Conservation (phyloP, 371 early-diverging fungal species). For the Batrachochytrium dendrobatidis region DNA sequence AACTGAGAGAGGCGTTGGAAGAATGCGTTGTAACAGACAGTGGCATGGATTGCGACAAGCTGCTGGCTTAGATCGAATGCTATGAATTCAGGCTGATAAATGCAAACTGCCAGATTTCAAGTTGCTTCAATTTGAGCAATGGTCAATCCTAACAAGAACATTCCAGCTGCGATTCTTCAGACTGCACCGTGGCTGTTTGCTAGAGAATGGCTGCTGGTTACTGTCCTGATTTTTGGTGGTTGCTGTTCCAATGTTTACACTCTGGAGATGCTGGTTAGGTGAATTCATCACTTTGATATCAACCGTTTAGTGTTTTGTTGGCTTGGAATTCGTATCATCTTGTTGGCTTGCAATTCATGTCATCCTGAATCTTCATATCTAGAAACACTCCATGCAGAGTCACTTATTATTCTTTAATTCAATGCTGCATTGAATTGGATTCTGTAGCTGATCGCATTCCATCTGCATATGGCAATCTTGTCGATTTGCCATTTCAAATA, state of each 20-base stretch:
- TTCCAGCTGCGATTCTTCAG: not conserved
- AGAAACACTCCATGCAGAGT: not conserved
- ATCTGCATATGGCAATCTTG: no score
- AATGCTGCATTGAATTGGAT: not conserved
- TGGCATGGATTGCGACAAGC: not conserved
- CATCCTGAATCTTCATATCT: not conserved
- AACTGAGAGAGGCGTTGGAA: no score
- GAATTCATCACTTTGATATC: constrained; percentile 21
- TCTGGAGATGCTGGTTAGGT: constrained; percentile 67
- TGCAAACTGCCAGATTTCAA: not conserved
- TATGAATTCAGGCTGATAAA: not conserved
- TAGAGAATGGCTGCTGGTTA: constrained; percentile 18
- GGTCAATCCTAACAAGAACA: not conserved
- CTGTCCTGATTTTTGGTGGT: constrained; percentile 69
- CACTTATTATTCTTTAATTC: not conserved
- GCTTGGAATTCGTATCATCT: not conserved
- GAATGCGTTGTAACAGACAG: no score
- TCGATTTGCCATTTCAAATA: no score
- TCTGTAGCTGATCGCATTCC: not conserved
- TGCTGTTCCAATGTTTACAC: constrained; percentile 87
- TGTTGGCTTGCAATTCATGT: no score
- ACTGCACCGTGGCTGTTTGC: constrained; percentile 8
- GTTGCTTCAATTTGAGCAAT: not conserved
- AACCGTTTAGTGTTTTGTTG: not conserved
- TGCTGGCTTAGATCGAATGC: not conserved